Evolutionary conservation across 306 rosid genomes (phyloP).

Genomic region (Prosopis cineraria): DNA sequence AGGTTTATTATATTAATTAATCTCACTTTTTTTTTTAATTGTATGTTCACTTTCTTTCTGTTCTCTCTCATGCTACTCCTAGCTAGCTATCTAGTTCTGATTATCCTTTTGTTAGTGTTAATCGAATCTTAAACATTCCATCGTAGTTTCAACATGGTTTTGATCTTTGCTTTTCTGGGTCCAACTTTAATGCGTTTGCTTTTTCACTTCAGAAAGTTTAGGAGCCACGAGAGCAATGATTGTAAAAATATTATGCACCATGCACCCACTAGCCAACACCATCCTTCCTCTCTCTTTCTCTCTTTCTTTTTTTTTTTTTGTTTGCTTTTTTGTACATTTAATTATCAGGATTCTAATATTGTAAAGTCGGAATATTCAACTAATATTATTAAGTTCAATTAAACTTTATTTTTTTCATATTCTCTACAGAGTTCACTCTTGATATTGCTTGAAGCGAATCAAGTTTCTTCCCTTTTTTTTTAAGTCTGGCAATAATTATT

Average conservation of each 20-base stretch:
- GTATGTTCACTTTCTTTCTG: slow-evolving; percentile 12
- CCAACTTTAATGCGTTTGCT: background rate
- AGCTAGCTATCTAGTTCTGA: slow-evolving; percentile 32
- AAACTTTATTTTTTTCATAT: too few species aligned
- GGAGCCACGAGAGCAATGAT: slow-evolving; percentile 92
- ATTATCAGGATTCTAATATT: background rate
- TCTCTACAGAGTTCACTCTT: too few species aligned
- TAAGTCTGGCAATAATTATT: too few species aligned
- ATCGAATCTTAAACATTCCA: slow-evolving; percentile 45
- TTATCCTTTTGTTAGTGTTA: slow-evolving; percentile 36
- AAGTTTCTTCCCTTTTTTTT: too few species aligned
- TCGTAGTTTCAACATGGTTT: slow-evolving; percentile 38
- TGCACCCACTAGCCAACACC: slow-evolving; percentile 51
- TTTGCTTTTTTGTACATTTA: background rate
- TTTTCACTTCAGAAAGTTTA: slow-evolving; percentile 53
- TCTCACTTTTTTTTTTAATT: slow-evolving; percentile 36
- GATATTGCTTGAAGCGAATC: too few species aligned
- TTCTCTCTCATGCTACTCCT: slow-evolving; percentile 26
- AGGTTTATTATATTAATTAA: slow-evolving; percentile 30
- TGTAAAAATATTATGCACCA: slow-evolving; percentile 63
- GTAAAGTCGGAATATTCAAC: too few species aligned
- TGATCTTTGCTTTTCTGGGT: too few species aligned
- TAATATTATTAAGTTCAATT: too few species aligned
- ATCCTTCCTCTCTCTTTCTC: slow-evolving; percentile 24
- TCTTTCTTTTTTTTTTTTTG: background rate